These are phyloP conservation scores for Aspergillus mulundensis DNA, from an alignment of 495 filamentous ascomycete genomes.

Conservation along the genomic window DNA sequence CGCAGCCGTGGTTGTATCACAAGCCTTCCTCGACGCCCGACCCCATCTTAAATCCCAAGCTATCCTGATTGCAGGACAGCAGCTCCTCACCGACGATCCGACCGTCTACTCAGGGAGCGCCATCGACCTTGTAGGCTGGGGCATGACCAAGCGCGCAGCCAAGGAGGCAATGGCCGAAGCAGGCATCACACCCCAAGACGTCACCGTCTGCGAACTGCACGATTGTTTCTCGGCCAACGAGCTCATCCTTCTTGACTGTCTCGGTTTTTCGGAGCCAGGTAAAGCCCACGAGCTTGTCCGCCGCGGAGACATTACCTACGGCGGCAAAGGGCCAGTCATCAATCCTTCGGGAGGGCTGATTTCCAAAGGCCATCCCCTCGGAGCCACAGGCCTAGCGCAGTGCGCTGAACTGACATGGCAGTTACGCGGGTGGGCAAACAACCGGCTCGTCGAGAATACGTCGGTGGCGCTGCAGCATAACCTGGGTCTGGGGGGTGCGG, in stretches of 20 bases:
- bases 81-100: conserved; percentile 76
- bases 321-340: conserved; percentile 70
- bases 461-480: conserved; percentile 85
- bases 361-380: conserved; percentile 92
- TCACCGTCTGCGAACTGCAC: conserved; percentile 88
- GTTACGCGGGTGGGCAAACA: conserved; percentile 91
- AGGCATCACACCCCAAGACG: conserved; percentile 57
- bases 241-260: conserved; percentile 79
- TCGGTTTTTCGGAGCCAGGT: conserved; percentile 73
- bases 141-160: conserved; percentile 72
- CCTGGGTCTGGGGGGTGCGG: conserved; percentile 86
- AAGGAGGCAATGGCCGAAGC: conserved; percentile 70
- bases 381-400: conserved; percentile 89
- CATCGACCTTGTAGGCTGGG: conserved; percentile 85
- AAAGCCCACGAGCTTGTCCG: conserved; percentile 93
- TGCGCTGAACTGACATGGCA: conserved; percentile 97
- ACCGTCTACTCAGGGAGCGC: conserved; percentile 67
- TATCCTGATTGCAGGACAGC: conserved; percentile 82
- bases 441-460: conserved; percentile 67
- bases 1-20: conserved; percentile 83
- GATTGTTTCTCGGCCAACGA: conserved; percentile 98
- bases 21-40: conserved; percentile 77
- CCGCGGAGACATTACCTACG: conserved; percentile 85
- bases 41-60: conserved; percentile 78
- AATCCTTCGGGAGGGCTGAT: conserved; percentile 95